A percentile compares a stretch with the other conserved stretches of the same genome.
Evolutionary conservation across 768 basidiomycete species (phyloP).

Genomic region (Termitomyces sp.): DNA sequence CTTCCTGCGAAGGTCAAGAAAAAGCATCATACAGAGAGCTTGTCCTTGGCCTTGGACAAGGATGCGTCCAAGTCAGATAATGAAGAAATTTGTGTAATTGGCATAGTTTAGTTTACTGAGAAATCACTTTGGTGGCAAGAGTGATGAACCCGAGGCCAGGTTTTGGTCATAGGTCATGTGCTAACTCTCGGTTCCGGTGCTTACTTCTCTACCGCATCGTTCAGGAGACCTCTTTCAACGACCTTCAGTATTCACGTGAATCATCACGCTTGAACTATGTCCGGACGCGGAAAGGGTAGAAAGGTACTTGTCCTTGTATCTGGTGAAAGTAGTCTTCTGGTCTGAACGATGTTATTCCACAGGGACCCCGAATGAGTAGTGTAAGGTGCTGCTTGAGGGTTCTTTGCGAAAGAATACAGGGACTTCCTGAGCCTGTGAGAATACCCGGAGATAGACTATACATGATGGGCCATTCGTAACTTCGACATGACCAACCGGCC

Average conservation of each 20-base stretch:
- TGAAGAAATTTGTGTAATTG: slow-evolving; percentile 60
- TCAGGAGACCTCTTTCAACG: too few species aligned
- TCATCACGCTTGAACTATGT: slow-evolving; percentile 37
- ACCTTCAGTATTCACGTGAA: background rate
- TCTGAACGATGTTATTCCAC: slow-evolving; percentile 8
- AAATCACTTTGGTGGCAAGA: background rate
- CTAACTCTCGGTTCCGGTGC: too few species aligned
- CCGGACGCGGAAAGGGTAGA: slow-evolving; percentile 77
- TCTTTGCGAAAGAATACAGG: slow-evolving; percentile 80
- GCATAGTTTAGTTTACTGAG: slow-evolving; percentile 29
- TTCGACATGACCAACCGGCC: background rate
- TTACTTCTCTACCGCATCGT: slow-evolving; percentile 23
- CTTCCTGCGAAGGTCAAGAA: background rate
- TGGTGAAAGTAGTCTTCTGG: background rate
- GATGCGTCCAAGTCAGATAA: slow-evolving; percentile 58
- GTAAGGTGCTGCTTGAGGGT: slow-evolving; percentile 80
- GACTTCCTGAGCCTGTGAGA: slow-evolving; percentile 27
- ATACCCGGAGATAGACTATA: background rate
- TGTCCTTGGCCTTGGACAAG: slow-evolving; percentile 53
- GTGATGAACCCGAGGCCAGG: background rate
- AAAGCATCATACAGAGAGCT: slow-evolving; percentile 48
- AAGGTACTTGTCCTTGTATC: slow-evolving; percentile 40
- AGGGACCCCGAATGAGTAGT: slow-evolving; percentile 78
- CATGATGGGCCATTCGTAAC: background rate
- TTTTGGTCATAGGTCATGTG: slow-evolving; percentile 20